Evolutionary conservation across 345 rosid species (phyloP), one percentile per base, ranked within the genome.

Genomic region (Salix exigua): DNA sequence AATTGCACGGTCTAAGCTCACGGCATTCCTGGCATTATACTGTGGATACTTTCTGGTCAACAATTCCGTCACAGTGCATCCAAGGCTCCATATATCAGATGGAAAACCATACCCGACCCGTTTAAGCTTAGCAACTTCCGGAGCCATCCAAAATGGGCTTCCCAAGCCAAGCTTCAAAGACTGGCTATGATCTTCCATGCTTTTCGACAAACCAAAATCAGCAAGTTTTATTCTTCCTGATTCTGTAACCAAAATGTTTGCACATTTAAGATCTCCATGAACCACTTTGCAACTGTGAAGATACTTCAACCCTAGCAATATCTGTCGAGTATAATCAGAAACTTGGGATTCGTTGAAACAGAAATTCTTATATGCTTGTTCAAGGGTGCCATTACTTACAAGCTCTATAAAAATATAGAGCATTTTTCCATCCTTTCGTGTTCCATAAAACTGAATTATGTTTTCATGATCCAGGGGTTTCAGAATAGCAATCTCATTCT

Each of bases 11-110:
- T 73, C 67, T 5, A 13, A 0, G 14, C 35, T 7, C 33, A 21
- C n/a, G 4, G 0, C 91, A 18, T 68, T 64, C 80, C 86, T 92
- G 58, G 89, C 58, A 70, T 83, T 30, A 25, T 53, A 61, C 73
- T 90, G 90, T 0, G 98, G 97, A 75, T 78, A 78, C 75, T 74
- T 77, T 35, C 85, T n/a, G 14, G 92, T 91, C 67, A 85, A 70
- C 98, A 93, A 88, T 77, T 93, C 98, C 76, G 90, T 77, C 14
- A 90, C 94, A 23, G 95, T 88, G 83, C 94, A 93, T 19, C 96
- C 98, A 46, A 93, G 91, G 82, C 98, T 91, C 93, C 98, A 93
- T 76, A 90, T 90, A 83, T 93, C 97, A 74, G 94, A 91, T 71
- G 86, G 80, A 69, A 71, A 79, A 64, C 90, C 92, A 86, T 91